Conservation (phyloP, 164 flowering plant species). For the Santalum album region DNA sequence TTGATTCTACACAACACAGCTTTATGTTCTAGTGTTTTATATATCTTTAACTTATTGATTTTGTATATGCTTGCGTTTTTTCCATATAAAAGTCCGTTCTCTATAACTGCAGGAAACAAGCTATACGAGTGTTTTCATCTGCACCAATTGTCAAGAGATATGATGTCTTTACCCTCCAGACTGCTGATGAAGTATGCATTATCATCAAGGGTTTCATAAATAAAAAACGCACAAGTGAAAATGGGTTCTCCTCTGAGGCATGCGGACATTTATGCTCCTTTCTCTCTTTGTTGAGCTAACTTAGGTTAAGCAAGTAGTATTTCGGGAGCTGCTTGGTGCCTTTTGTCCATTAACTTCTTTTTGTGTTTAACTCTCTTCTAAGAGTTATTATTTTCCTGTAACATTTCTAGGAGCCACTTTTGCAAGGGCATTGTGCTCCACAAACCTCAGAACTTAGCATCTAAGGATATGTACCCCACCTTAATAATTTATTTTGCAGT, state of each 20-base stretch:
- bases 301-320: not conserved
- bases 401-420: not conserved
- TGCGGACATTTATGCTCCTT: not conserved
- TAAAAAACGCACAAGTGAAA: slow-evolving; percentile 31
- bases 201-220: slow-evolving; percentile 41
- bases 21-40: too few relatives aligned
- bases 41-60: too few relatives aligned
- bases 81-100: too few relatives aligned
- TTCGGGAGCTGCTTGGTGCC: not conserved
- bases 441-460: not conserved
- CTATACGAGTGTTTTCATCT: slow-evolving; percentile 40
- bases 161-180: slow-evolving; percentile 40
- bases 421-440: not conserved
- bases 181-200: slow-evolving; percentile 50
- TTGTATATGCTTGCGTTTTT: too few relatives aligned
- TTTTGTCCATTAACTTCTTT: not conserved
- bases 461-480: not conserved
- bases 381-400: not conserved
- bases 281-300: too few relatives aligned
- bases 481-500: too few relatives aligned
- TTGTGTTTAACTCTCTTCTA: not conserved
- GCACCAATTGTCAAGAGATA: slow-evolving; percentile 51
- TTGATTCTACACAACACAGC: too few relatives aligned
- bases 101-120: slow-evolving; percentile 27
- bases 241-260: slow-evolving; percentile 59